These are phyloP conservation scores for Neonectria sp. DNA, from an alignment of 2,329 filamentous ascomycete species.

Conservation along the genomic window DNA sequence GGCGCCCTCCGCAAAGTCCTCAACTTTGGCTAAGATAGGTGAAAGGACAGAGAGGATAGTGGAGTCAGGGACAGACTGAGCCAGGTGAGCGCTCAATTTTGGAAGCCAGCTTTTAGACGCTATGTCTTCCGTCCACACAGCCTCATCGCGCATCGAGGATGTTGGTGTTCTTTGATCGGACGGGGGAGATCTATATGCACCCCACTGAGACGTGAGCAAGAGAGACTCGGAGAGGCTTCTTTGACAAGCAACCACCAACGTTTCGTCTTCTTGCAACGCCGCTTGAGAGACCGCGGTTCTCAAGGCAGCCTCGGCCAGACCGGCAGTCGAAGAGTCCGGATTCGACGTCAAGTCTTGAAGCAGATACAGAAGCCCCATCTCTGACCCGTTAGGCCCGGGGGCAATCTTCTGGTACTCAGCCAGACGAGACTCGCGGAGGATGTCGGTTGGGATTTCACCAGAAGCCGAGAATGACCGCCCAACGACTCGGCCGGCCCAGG, in stretches of 20 bases:
- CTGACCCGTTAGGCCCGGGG: constrained; percentile 69
- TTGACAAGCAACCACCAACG: constrained; percentile 65
- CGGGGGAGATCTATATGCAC: constrained; percentile 67
- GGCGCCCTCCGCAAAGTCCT: constrained; percentile 79
- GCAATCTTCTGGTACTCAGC: constrained; percentile 64
- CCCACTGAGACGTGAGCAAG: constrained; percentile 70
- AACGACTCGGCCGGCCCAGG: constrained; percentile 89
- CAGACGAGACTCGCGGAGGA: constrained; percentile 73
- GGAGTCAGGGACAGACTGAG: constrained; percentile 71
- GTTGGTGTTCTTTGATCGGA: constrained; percentile 59
- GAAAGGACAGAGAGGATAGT: constrained; percentile 79
- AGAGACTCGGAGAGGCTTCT: constrained; percentile 67
- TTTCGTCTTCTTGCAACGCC: constrained; percentile 61
- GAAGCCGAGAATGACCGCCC: constrained; percentile 87
- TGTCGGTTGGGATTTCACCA: constrained; percentile 74
- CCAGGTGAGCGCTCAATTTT: constrained; percentile 73
- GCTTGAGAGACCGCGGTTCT: constrained; percentile 71
- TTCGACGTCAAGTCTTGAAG: constrained; percentile 74
- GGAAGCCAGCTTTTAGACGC: constrained; percentile 71
- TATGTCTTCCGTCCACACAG: constrained; percentile 56
- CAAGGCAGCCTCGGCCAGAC: constrained; percentile 73
- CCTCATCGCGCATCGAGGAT: constrained; percentile 35
- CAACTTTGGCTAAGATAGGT: constrained; percentile 75
- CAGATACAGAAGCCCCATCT: constrained; percentile 73
- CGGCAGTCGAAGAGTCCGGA: constrained; percentile 68